phyloP scores from a whole-genome alignment of 495 filamentous ascomycete species.

The Xylaria flabelliformis region DNA sequence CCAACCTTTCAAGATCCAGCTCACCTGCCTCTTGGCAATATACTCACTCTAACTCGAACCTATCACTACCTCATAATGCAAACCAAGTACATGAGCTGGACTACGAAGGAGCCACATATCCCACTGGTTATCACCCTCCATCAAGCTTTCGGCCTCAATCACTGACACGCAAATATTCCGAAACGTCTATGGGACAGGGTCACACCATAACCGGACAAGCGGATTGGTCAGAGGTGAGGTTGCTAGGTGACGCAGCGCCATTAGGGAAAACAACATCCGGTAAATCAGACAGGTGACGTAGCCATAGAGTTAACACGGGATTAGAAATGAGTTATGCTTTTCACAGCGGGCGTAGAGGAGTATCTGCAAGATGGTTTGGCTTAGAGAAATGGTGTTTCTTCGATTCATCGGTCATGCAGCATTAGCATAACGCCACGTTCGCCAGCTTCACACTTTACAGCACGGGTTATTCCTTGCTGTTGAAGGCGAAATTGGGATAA shows the following conservation, averaged over 20 bases:
- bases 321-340: slow-evolving; percentile 8
- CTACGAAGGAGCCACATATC: slow-evolving; percentile 22
- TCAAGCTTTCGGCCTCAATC: neutral
- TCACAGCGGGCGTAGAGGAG: slow-evolving; percentile 7
- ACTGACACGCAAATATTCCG: slow-evolving; percentile 11
- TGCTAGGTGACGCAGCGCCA: slow-evolving; percentile 12
- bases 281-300: neutral
- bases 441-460: neutral
- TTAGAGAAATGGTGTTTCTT: neutral
- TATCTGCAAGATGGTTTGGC: neutral
- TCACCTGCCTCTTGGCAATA: slow-evolving; percentile 51
- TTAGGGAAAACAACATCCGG: slow-evolving; percentile 2
- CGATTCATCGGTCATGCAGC: neutral
- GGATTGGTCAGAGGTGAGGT: slow-evolving; percentile 14
- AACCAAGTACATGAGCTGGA: slow-evolving; percentile 1
- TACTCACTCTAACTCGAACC: slow-evolving; percentile 1
- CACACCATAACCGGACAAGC: neutral
- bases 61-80: neutral
- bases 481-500: neutral
- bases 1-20: slow-evolving; percentile 62
- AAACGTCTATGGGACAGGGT: slow-evolving; percentile 1
- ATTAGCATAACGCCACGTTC: neutral
- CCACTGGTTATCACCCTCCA: slow-evolving; percentile 28
- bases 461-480: neutral
- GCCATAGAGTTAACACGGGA: neutral